These are phyloP conservation scores for Fusarium sacchari DNA, from an alignment of 2,329 filamentous ascomycete species.

Conservation along the genomic window DNA sequence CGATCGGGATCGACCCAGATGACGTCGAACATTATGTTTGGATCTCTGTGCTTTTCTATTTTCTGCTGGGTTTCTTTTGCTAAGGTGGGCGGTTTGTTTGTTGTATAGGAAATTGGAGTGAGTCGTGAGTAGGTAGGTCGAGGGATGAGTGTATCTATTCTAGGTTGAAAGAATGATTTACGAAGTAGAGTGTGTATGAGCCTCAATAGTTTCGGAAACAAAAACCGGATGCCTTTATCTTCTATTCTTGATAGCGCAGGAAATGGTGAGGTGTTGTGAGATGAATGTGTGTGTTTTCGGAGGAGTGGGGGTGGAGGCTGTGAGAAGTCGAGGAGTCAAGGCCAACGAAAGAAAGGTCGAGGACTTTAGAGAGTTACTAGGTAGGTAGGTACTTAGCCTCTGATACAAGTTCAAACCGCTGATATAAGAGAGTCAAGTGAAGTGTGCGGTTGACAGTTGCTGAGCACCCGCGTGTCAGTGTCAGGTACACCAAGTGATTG, in stretches of 20 bases:
- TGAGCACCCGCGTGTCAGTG: conserved; percentile 12
- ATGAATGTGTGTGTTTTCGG: background rate
- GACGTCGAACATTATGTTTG: conserved; percentile 65
- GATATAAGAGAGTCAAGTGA: background rate
- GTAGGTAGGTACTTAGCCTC: too few relatives aligned
- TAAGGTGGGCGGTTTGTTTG: background rate
- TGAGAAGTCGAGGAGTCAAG: background rate
- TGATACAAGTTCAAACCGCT: background rate
- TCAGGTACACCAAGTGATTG: background rate
- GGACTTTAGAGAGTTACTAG: background rate
- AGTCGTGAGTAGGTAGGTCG: background rate
- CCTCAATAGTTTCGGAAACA: background rate
- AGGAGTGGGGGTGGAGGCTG: background rate
- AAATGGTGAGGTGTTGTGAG: background rate
- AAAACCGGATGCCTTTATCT: background rate
- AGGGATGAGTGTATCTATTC: background rate
- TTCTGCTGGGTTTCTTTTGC: background rate
- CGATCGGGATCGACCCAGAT: conserved; percentile 66
- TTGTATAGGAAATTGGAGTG: background rate
- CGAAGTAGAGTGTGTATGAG: background rate
- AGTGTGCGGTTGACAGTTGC: background rate
- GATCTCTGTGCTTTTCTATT: background rate
- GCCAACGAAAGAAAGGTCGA: background rate
- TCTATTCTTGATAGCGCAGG: background rate
- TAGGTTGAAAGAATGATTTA: background rate